Base-by-base conservation (phyloP, 2,329 filamentous ascomycete species). In the Diaporthe velutina region DNA sequence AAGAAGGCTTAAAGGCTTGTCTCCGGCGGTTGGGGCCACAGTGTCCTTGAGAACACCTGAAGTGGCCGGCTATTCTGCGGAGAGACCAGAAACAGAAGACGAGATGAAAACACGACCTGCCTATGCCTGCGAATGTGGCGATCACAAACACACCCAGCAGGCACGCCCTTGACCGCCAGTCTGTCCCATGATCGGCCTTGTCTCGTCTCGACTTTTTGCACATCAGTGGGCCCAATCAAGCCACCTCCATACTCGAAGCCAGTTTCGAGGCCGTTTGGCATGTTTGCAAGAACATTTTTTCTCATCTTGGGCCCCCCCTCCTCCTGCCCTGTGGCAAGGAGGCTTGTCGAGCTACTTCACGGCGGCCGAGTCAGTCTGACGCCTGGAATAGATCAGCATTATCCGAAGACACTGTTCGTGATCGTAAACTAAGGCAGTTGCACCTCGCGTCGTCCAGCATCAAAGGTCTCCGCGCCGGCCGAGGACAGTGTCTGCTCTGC, bases 191-290 rank as follows among this genome's bases (percentile, higher is more conserved):
- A 71, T 38, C 73, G 45, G 42, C 73, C 58, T 57, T 74, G 73
- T 74, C 73, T 74, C 73, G 73, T 74, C 73, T 74, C 57, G 73
- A 74, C 73, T 74, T 52, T 66, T 22, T 48, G 67, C 57, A 45
- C 45, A 71, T 74, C 55, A 28, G 50, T 74, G 67, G 73, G 45
- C 61, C 73, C 73, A 66, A 66, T 64, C 55, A 71, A 54, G 73
- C 35, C 38, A 64, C 25, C 67, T 54, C 67, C 45, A 61, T 17
- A 40, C 45, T 35, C 45, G n/a, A 71, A 38, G 57, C 38, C 73
- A 64, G 54, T 70, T 74, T 74, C 70, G 57, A 70, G 52, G 42
- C 45, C 28, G 73, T 74, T 74, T 74, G 73, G 66, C 73, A 42
- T 74, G 45, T 71, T 66, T 61, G 54, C 28, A 25, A 64, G 55